Percentiles rank a stretch among this genome's conserved stretches.
Evolutionary conservation across 2,329 filamentous ascomycete species (phyloP).

Genomic region (Diaporthe citri): DNA sequence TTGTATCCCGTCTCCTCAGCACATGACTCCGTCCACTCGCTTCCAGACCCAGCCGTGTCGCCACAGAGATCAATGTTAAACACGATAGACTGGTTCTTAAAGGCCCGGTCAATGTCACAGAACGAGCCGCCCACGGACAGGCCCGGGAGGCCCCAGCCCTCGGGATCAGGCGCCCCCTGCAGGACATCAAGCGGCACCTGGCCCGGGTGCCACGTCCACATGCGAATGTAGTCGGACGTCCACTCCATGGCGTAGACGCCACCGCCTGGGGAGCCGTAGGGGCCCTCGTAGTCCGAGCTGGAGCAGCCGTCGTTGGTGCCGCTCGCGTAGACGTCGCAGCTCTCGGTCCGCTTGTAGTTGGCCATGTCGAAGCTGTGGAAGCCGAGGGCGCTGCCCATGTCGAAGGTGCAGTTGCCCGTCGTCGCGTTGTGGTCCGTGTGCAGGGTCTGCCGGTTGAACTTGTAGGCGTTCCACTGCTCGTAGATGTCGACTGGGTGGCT

Average conservation of each 20-base stretch:
- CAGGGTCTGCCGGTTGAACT: slow-evolving; percentile 30
- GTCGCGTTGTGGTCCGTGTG: slow-evolving; percentile 28
- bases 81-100: slow-evolving; percentile 77
- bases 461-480: slow-evolving; percentile 34
- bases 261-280: background rate
- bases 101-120: slow-evolving; percentile 75
- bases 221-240: slow-evolving; percentile 17
- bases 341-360: slow-evolving; percentile 17
- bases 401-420: slow-evolving; percentile 31
- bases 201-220: slow-evolving; percentile 30
- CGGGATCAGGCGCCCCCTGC: slow-evolving; percentile 67
- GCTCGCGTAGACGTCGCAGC: slow-evolving; percentile 22
- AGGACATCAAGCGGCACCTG: background rate
- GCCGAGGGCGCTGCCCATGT: slow-evolving; percentile 3
- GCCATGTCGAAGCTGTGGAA: slow-evolving; percentile 18
- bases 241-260: slow-evolving; percentile 32
- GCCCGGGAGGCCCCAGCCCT: slow-evolving; percentile 73
- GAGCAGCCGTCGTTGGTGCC: slow-evolving; percentile 12
- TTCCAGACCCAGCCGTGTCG: slow-evolving; percentile 68
- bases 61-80: slow-evolving; percentile 83
- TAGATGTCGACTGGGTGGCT: slow-evolving; percentile 28
- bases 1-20: slow-evolving; percentile 30
- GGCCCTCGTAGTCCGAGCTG: slow-evolving; percentile 31
- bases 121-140: slow-evolving; percentile 68
- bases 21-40: slow-evolving; percentile 48